Evolutionary conservation across 1,284 basidiomycete genomes (phyloP).

Genomic region (Malassezia vespertilionis): DNA sequence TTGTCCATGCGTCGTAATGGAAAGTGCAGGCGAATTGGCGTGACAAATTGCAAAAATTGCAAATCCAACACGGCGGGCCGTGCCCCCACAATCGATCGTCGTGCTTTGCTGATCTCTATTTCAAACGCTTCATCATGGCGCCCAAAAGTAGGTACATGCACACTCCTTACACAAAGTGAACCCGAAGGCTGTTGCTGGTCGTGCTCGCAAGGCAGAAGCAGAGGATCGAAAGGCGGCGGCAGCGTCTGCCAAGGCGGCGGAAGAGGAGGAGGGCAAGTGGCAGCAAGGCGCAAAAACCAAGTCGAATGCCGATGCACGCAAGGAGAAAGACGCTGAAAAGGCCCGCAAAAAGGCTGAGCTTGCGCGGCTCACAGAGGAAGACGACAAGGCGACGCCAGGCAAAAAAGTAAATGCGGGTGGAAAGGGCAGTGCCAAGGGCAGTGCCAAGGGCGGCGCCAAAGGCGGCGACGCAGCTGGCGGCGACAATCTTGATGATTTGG

Average conservation of each 20-base stretch:
- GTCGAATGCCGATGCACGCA: conserved; percentile 64
- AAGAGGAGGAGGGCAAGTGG: conserved; percentile 69
- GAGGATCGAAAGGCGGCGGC: conserved; percentile 63
- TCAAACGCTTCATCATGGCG: conserved; percentile 10
- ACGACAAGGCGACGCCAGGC: conserved; percentile 60
- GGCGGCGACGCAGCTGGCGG: conserved; percentile 35
- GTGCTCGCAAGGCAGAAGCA: conserved; percentile 82
- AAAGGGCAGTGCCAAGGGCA: conserved; percentile 11
- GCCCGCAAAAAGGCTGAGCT: conserved; percentile 52
- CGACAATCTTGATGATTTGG: conserved; percentile 24
- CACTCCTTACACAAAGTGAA: conserved; percentile 11
- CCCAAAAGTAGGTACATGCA: conserved; percentile 11
- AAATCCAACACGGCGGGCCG: too few relatives aligned
- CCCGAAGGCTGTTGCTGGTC: conserved; percentile 27
- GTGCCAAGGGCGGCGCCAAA: conserved; percentile 49
- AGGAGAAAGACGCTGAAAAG: conserved; percentile 51
- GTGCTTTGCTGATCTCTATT: too few relatives aligned
- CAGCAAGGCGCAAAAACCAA: conserved; percentile 57
- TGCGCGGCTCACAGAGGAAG: conserved; percentile 58
- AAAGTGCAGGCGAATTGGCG: too few relatives aligned
- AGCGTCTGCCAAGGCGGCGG: conserved; percentile 56
- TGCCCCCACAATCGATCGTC: too few relatives aligned
- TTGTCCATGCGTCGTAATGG: too few relatives aligned
- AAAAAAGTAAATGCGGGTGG: conserved; percentile 58
- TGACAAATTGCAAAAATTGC: too few relatives aligned